These are phyloP conservation scores for Calocera viscosa DNA, from an alignment of 768 basidiomycete genomes.

Conservation along the genomic window DNA sequence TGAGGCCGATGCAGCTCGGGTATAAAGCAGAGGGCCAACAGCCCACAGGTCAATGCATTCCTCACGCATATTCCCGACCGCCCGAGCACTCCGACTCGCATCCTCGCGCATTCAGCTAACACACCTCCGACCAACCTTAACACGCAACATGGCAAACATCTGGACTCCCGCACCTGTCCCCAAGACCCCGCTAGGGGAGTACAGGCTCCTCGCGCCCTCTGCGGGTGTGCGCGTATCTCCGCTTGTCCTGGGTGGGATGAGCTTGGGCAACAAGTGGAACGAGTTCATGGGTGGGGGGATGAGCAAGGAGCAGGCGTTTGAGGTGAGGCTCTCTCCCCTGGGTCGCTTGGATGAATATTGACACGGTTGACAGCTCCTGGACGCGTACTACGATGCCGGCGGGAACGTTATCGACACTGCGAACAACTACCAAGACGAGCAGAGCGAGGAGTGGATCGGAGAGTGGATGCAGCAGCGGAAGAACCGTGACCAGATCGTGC, in stretches of 20 bases:
- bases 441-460: conserved; percentile 27
- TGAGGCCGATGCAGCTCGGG: too few relatives aligned
- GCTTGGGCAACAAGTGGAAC: conserved; percentile 16
- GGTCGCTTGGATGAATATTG: too few relatives aligned
- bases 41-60: too few relatives aligned
- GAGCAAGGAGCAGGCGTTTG: conserved; percentile 22
- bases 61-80: too few relatives aligned
- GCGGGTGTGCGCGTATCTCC: conserved; percentile 20
- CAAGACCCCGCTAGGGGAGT: conserved; percentile 22
- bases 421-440: conserved; percentile 31
- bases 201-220: conserved; percentile 15
- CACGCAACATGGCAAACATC: not conserved
- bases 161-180: conserved; percentile 9
- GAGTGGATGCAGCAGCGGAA: conserved; percentile 26
- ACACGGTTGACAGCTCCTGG: conserved; percentile 22
- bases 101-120: too few relatives aligned
- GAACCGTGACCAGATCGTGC: conserved; percentile 27
- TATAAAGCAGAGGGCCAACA: too few relatives aligned
- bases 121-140: not conserved
- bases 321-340: conserved; percentile 12
- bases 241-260: conserved; percentile 20
- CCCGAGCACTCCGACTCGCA: too few relatives aligned
- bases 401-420: conserved; percentile 36
- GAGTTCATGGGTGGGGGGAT: conserved; percentile 11
- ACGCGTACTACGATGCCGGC: conserved; percentile 24